Base-by-base conservation (phyloP, 2,329 filamentous ascomycete genomes). In the Fusarium proliferatum region DNA sequence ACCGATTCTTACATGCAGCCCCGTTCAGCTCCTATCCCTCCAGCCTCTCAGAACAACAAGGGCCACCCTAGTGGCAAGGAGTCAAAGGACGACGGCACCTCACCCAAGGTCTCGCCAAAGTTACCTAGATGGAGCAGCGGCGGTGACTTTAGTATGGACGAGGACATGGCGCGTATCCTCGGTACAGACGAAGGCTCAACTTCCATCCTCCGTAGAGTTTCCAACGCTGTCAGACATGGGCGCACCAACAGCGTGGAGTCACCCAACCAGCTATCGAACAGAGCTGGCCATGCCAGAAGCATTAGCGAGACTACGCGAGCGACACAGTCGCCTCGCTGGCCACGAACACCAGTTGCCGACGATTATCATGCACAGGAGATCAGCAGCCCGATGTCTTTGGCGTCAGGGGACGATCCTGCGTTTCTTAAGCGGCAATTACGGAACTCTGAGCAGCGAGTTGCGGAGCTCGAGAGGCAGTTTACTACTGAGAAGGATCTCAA, bases 211-310 rank as follows among this genome's bases (percentile, higher is more conserved):
- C 93, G 94, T 64, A 91, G 94, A 59, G 93, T 98, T 45, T 98
- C 96, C 12, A 97, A 97, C 80, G 95, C 94, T 57, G 95, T 98
- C 64, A 94, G 95, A 72, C 96, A 98, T 82, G 95, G 95, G 61
- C 92, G 96, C 73, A 97, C 94, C 80, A 94, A 91, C 81, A 98
- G 95, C 81, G 90, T 93, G 71, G 90, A 92, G 75, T 76, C 75
- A 38, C 85, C 86, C 33, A 84, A 84, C 76, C 85, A 81, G 64
- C 81, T 80, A 69, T 79, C 82, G 39, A 79, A 82, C 53, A 83
- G 87, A 68, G 78, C 80, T 16, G 85, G 86, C 61, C 90, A 92
- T 79, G 84, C 85, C 61, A 86, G 90, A 68, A 92, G 90, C 76
- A 88, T 91, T 72, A 92, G 90, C 80, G 90, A 92, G 80, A 91